Evolutionary conservation across 2,329 filamentous ascomycete genomes (phyloP).

Genomic region (Diplocarpon rosae): DNA sequence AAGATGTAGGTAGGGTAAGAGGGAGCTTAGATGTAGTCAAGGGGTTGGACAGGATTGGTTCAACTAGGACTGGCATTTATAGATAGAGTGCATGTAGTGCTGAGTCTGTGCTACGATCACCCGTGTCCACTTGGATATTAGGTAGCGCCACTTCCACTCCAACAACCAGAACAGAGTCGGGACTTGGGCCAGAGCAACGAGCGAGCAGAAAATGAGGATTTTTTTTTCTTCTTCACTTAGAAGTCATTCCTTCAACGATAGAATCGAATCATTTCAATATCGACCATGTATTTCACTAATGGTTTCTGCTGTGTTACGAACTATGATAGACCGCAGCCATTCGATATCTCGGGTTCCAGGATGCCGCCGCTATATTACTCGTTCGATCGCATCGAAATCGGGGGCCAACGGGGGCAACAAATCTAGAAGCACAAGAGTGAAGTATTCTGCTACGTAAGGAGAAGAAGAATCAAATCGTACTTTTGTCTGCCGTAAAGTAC

Average conservation of each 20-base stretch:
- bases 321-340: slow-evolving; percentile 9
- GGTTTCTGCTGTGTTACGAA: slow-evolving; percentile 12
- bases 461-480: slow-evolving; percentile 18
- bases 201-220: too few relatives aligned
- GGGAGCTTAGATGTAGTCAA: too few relatives aligned
- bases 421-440: slow-evolving; percentile 27
- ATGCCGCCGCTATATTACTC: slow-evolving; percentile 4
- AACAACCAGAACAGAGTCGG: too few relatives aligned
- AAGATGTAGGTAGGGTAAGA: neutral
- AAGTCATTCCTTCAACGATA: too few relatives aligned
- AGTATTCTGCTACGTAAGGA: slow-evolving; percentile 20
- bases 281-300: slow-evolving; percentile 2
- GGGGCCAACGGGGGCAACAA: slow-evolving; percentile 14
- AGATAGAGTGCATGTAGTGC: too few relatives aligned
- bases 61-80: too few relatives aligned
- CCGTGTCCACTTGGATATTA: too few relatives aligned
- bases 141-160: too few relatives aligned
- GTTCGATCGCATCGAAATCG: slow-evolving; percentile 13
- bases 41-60: too few relatives aligned
- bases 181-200: too few relatives aligned
- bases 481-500: slow-evolving; percentile 16
- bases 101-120: too few relatives aligned
- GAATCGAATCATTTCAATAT: neutral
- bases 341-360: slow-evolving; percentile 5
- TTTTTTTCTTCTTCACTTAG: too few relatives aligned